A percentile compares a stretch with the other conserved stretches of the same genome.
These are phyloP conservation scores for Syzygium malaccense DNA, from an alignment of 441 rosid species.

Conservation along the genomic window DNA sequence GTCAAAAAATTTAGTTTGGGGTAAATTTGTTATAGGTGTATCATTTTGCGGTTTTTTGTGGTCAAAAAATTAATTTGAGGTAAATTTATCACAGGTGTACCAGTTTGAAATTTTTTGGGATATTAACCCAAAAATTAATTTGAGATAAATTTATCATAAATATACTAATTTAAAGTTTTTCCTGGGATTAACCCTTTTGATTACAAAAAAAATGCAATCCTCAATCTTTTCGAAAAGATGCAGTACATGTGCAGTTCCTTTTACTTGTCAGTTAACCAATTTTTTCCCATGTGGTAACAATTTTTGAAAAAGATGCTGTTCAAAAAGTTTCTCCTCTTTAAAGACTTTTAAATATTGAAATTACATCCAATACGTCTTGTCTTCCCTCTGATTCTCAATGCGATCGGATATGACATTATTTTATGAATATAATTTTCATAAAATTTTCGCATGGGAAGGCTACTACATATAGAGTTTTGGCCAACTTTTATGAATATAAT, in stretches of 20 bases:
- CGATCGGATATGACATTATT: neutral
- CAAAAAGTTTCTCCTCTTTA: neutral
- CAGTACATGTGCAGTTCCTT: neutral
- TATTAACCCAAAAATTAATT: too few relatives aligned
- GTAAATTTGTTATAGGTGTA: too few relatives aligned
- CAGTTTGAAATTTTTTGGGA: too few relatives aligned
- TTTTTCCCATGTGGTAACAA: neutral
- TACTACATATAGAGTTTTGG: neutral
- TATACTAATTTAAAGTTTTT: too few relatives aligned
- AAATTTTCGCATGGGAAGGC: neutral
- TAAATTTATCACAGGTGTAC: too few relatives aligned
- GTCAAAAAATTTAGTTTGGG: too few relatives aligned
- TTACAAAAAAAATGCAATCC: neutral
- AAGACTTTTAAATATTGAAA: neutral
- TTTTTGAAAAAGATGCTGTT: neutral
- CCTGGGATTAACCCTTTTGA: too few relatives aligned
- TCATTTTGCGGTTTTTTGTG: too few relatives aligned
- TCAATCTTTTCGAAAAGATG: neutral
- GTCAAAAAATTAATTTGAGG: too few relatives aligned
- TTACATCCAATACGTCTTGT: neutral
- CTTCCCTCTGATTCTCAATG: neutral
- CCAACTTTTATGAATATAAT: neutral
- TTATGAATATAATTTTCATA: neutral
- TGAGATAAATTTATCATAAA: too few relatives aligned
- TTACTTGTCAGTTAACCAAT: neutral